These are phyloP conservation scores for Beauveria sp. DNA, from an alignment of 2,329 filamentous ascomycete genomes.

Conservation along the genomic window DNA sequence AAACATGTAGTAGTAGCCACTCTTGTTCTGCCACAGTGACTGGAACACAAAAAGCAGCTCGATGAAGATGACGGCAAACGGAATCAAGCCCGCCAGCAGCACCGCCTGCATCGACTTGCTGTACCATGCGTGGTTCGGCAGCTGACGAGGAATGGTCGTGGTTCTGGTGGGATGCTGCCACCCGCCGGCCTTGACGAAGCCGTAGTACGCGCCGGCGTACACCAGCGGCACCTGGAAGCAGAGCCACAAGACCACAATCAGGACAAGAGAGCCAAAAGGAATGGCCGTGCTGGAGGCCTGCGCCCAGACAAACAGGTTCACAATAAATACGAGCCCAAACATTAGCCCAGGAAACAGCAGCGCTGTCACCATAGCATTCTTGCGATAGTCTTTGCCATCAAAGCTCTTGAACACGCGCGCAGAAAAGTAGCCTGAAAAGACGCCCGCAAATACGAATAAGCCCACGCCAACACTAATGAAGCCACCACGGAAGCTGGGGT, in stretches of 20 bases:
- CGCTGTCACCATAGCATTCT: conserved; percentile 72
- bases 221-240: conserved; percentile 81
- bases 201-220: conserved; percentile 71
- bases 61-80: conserved; percentile 83
- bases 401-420: conserved; percentile 78
- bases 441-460: conserved; percentile 73
- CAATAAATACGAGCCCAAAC: conserved; percentile 66
- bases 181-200: conserved; percentile 56
- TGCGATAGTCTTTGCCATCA: conserved; percentile 64
- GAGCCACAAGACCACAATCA: conserved; percentile 69
- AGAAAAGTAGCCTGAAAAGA: conserved; percentile 85
- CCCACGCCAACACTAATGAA: conserved; percentile 80
- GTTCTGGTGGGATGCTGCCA: conserved; percentile 83
- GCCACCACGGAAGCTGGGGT: conserved; percentile 82
- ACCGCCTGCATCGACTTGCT: conserved; percentile 54
- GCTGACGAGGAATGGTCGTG: conserved; percentile 60
- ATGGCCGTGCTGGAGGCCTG: conserved; percentile 83
- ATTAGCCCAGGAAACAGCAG: conserved; percentile 71
- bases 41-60: conserved; percentile 83
- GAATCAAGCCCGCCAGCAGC: conserved; percentile 67
- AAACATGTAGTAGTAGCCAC: conserved; percentile 86
- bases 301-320: conserved; percentile 86
- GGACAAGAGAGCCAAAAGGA: conserved; percentile 71
- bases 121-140: conserved; percentile 73
- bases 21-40: conserved; percentile 84